Conservation (phyloP, 768 basidiomycete species). For the Sporobolomyces pararoseus region DNA sequence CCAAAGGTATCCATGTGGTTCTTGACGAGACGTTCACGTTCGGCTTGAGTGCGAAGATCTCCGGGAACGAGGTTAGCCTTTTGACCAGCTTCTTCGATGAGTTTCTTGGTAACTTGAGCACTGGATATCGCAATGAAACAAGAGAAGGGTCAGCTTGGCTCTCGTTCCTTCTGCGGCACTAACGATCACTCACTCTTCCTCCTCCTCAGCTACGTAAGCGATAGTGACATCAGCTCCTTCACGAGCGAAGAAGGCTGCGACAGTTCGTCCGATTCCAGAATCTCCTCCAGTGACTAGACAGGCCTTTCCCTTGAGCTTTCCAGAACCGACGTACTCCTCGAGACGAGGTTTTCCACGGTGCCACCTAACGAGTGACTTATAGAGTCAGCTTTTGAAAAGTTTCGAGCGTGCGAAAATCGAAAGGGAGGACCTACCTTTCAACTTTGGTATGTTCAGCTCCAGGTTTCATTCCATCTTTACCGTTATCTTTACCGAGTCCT, state of each 20-base stretch:
- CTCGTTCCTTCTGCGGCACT: background rate
- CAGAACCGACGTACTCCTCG: slow-evolving; percentile 57
- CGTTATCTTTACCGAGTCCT: slow-evolving; percentile 18
- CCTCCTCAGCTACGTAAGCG: slow-evolving; percentile 59
- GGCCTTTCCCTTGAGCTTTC: slow-evolving; percentile 56
- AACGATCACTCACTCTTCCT: slow-evolving; percentile 52
- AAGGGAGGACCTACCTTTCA: slow-evolving; percentile 49
- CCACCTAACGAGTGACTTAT: slow-evolving; percentile 49
- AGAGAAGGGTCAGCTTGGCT: background rate
- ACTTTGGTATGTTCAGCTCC: slow-evolving; percentile 45
- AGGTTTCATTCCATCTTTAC: slow-evolving; percentile 56
- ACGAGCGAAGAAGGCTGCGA: slow-evolving; percentile 49
- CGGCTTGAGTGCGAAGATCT: slow-evolving; percentile 54
- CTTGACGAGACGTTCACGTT: slow-evolving; percentile 55
- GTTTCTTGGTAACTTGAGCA: slow-evolving; percentile 55
- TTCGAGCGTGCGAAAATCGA: background rate
- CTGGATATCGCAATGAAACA: background rate
- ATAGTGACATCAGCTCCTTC: slow-evolving; percentile 54
- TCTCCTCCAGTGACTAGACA: slow-evolving; percentile 58
- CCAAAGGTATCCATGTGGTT: slow-evolving; percentile 54
- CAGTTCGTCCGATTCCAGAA: slow-evolving; percentile 46
- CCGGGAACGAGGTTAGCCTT: slow-evolving; percentile 47
- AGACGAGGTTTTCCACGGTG: slow-evolving; percentile 58
- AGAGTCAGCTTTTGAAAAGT: too few species aligned
- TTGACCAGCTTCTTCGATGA: slow-evolving; percentile 54